Conservation (phyloP, 208 protist genomes). For the Crithidia sp. region DNA sequence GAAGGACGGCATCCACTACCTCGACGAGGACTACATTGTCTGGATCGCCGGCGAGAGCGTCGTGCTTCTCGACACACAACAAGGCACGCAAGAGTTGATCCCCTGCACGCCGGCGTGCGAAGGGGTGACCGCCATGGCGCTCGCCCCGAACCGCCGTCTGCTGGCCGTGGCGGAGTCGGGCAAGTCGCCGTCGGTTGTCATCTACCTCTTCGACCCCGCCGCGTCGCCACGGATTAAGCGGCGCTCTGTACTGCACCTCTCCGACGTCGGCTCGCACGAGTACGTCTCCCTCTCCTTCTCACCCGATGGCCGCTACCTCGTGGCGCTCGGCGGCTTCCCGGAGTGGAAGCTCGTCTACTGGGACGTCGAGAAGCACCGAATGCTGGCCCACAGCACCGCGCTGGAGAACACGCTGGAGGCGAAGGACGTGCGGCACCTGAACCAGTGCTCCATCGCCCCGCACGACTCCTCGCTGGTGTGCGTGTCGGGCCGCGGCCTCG, state of each 20-base stretch:
- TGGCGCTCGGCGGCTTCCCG: conserved; percentile 89
- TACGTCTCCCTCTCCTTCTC: conserved; percentile 94
- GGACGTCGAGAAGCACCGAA: conserved; percentile 91
- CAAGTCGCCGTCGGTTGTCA: conserved; percentile 79
- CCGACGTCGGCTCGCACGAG: conserved; percentile 82
- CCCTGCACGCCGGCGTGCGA: conserved; percentile 86
- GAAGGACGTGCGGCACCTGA: conserved; percentile 70
- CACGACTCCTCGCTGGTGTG: conserved; percentile 88
- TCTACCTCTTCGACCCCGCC: conserved; percentile 91
- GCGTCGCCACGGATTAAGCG: conserved; percentile 81
- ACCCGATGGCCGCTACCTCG: conserved; percentile 85
- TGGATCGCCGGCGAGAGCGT: conserved; percentile 94
- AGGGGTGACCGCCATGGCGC: conserved; percentile 89
- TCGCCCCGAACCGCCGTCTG: conserved; percentile 91
- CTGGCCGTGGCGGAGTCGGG: conserved; percentile 94
- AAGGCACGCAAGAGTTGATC: conserved; percentile 92
- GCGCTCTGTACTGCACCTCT: conserved; percentile 83
- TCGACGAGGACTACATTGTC: conserved; percentile 93
- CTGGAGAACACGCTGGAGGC: conserved; percentile 54
- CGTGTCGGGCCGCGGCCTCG: conserved; percentile 90
- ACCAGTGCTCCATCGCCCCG: conserved; percentile 93
- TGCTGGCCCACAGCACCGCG: conserved; percentile 63
- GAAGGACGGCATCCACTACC: conserved; percentile 92
- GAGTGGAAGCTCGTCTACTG: conserved; percentile 95
- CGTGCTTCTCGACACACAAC: conserved; percentile 92